Conservation (phyloP, 768 basidiomycete species). For the Tricholoma terreum region DNA sequence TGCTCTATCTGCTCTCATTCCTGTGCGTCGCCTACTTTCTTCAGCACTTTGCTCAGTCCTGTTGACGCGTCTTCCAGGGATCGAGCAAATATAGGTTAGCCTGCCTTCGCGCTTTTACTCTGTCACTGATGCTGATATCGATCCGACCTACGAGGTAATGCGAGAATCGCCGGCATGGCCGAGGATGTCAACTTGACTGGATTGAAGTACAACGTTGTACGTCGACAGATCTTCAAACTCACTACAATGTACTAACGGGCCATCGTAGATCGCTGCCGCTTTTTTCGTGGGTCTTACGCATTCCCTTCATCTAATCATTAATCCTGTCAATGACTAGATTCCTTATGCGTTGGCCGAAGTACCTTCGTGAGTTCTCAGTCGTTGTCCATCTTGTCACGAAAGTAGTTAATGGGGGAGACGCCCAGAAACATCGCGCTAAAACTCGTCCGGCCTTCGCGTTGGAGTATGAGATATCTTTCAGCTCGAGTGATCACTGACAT, state of each 20-base stretch:
- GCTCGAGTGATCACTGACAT: not conserved
- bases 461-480: slow-evolving; percentile 23
- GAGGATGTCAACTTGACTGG: slow-evolving; percentile 27
- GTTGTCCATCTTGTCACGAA: not conserved
- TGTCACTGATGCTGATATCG: not conserved
- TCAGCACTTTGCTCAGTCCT: not conserved
- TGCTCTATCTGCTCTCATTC: slow-evolving; percentile 45
- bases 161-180: slow-evolving; percentile 33
- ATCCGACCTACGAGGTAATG: slow-evolving; percentile 21
- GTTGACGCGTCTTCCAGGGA: slow-evolving; percentile 26
- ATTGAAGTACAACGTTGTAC: slow-evolving; percentile 33
- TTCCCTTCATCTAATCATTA: not conserved
- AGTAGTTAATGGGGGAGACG: not conserved
- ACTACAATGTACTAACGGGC: too few relatives aligned
- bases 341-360: slow-evolving; percentile 35
- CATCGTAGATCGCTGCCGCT: slow-evolving; percentile 31
- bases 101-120: not conserved
- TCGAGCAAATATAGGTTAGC: slow-evolving; percentile 33
- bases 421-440: slow-evolving; percentile 31
- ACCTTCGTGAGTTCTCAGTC: slow-evolving; percentile 24
- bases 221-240: slow-evolving; percentile 2
- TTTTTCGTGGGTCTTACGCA: slow-evolving; percentile 26
- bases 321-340: slow-evolving; percentile 17
- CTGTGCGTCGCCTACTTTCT: slow-evolving; percentile 30
- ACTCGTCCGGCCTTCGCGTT: slow-evolving; percentile 27